phyloP scores from a whole-genome alignment of 2,329 filamentous ascomycete species.

The Neopestalotiopsis sp. region DNA sequence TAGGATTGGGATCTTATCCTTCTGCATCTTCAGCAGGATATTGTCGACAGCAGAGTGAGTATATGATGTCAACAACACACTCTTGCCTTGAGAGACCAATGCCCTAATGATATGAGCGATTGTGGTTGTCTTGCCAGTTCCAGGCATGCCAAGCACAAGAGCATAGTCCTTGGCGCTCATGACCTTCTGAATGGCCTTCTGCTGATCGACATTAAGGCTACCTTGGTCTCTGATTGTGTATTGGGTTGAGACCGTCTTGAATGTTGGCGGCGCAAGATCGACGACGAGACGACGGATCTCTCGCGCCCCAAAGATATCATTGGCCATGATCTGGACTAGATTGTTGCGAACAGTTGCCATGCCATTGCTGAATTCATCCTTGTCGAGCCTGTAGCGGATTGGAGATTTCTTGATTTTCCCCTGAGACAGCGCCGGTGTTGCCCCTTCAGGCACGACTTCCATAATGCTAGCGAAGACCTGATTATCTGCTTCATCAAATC shows the following conservation, averaged over 20 bases:
- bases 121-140: slow-evolving; percentile 97
- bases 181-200: slow-evolving; percentile 86
- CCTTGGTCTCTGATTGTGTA: slow-evolving; percentile 67
- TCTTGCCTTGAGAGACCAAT: slow-evolving; percentile 86
- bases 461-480: slow-evolving; percentile 92
- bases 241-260: slow-evolving; percentile 69
- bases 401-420: slow-evolving; percentile 58
- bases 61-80: slow-evolving; percentile 90
- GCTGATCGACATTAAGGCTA: slow-evolving; percentile 86
- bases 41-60: slow-evolving; percentile 99
- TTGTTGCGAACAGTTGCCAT: slow-evolving; percentile 97
- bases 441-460: slow-evolving; percentile 72
- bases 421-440: slow-evolving; percentile 54
- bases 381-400: slow-evolving; percentile 84
- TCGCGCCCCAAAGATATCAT: slow-evolving; percentile 71
- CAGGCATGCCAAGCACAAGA: slow-evolving; percentile 97
- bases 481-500: slow-evolving; percentile 78
- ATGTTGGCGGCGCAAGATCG: slow-evolving; percentile 74
- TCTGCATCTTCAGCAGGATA: slow-evolving; percentile 87
- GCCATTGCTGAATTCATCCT: slow-evolving; percentile 97
- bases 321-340: slow-evolving; percentile 88
- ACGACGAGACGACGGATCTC: slow-evolving; percentile 82
- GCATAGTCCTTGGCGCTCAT: slow-evolving; percentile 96
- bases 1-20: slow-evolving; percentile 78
- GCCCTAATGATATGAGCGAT: slow-evolving; percentile 97